phyloP scores from a whole-genome alignment of 139 green algal species.

The Gonium pectorale region DNA sequence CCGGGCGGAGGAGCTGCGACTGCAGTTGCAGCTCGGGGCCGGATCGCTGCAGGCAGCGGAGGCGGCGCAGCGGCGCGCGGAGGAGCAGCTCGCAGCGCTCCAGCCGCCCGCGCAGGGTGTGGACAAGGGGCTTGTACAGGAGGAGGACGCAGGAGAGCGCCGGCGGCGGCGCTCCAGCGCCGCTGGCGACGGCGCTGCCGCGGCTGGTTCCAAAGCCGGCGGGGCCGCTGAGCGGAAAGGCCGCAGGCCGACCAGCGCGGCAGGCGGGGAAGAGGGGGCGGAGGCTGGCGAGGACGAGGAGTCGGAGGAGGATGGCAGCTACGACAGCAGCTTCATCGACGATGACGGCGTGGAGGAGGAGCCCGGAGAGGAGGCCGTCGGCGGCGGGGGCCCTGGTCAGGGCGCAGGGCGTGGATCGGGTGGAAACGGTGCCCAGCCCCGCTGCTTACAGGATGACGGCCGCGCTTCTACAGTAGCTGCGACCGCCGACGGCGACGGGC shows the following conservation, averaged over 20 bases:
- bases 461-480: no score
- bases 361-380: background rate
- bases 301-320: slow-evolving; percentile 1
- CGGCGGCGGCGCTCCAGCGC: background rate
- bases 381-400: background rate
- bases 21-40: background rate
- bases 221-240: background rate
- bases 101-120: background rate
- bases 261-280: background rate
- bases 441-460: no score
- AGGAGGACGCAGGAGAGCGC: background rate
- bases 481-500: no score
- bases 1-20: background rate
- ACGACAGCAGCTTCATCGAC: slow-evolving; percentile 38
- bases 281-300: slow-evolving; percentile 6
- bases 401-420: background rate
- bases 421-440: no score
- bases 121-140: background rate
- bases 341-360: slow-evolving; percentile 8
- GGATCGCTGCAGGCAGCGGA: background rate
- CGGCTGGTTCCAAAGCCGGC: background rate
- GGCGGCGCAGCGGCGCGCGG: background rate
- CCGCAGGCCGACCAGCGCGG: background rate
- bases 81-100: background rate
- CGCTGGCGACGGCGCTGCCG: background rate